phyloP scores from a whole-genome alignment of 1,284 basidiomycete genomes.

The Vanrija humicola region DNA sequence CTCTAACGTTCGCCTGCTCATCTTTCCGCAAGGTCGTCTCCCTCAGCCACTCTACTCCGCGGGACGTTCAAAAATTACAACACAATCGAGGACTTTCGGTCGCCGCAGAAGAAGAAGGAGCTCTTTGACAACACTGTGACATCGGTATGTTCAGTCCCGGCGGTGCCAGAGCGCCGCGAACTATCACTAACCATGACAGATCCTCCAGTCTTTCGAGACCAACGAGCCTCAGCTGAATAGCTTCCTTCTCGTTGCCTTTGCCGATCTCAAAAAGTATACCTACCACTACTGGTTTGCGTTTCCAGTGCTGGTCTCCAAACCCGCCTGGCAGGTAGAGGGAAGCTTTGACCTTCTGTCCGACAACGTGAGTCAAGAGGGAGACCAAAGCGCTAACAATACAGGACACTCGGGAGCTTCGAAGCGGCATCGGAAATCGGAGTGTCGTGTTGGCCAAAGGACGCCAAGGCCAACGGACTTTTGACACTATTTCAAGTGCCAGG shows the following conservation, averaged over 20 bases:
- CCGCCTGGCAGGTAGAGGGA: conserved; percentile 71
- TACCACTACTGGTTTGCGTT: conserved; percentile 99
- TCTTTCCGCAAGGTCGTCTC: conserved; percentile 47
- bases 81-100: conserved; percentile 93
- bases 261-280: conserved; percentile 96
- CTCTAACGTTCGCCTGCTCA: neutral
- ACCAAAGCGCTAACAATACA: conserved; percentile 23
- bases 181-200: conserved; percentile 15
- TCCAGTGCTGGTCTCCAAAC: conserved; percentile 81
- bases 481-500: conserved; percentile 58
- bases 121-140: conserved; percentile 59
- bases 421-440: neutral
- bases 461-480: conserved; percentile 47
- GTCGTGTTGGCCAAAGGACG: conserved; percentile 20
- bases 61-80: conserved; percentile 90
- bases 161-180: neutral
- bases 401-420: conserved; percentile 21
- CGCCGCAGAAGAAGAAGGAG: conserved; percentile 71
- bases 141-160: too few species aligned
- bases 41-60: conserved; percentile 50
- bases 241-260: conserved; percentile 87
- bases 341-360: conserved; percentile 11
- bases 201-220: conserved; percentile 30
- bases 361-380: conserved; percentile 13
- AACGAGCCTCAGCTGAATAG: conserved; percentile 57